phyloP scores from a whole-genome alignment of 257 asterid species.

The Solanum peruvianum region DNA sequence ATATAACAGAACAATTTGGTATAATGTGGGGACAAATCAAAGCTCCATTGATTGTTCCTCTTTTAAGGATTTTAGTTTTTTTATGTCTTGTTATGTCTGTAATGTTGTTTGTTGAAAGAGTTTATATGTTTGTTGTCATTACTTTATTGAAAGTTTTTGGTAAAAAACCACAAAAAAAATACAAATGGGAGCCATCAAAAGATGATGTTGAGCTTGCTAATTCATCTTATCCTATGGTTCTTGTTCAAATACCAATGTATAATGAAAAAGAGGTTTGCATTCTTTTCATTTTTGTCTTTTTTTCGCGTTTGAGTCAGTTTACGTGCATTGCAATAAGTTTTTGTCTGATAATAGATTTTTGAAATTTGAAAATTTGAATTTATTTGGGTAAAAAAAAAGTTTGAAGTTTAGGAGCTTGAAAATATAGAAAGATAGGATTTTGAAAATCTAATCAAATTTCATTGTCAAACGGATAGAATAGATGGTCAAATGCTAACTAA shows the following conservation, averaged over 20 bases:
- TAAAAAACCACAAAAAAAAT: slow-evolving; percentile 54
- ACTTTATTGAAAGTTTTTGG: slow-evolving; percentile 49
- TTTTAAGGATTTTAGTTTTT: slow-evolving; percentile 36
- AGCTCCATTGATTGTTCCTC: slow-evolving; percentile 76
- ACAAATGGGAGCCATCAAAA: slow-evolving; percentile 76
- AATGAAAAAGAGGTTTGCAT: slow-evolving; percentile 73
- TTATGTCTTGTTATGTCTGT: slow-evolving; percentile 65
- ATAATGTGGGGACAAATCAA: slow-evolving; percentile 66
- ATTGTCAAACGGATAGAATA: background rate
- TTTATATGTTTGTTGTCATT: slow-evolving; percentile 79
- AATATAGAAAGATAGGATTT: background rate
- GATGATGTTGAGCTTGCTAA: slow-evolving; percentile 84
- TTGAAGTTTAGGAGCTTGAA: too few species aligned
- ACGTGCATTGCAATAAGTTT: background rate
- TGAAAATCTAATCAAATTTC: background rate
- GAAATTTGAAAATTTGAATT: background rate
- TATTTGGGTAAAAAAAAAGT: background rate
- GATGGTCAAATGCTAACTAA: background rate
- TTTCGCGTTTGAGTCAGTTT: background rate
- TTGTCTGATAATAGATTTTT: background rate
- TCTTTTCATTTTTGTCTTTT: background rate
- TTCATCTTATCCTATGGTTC: slow-evolving; percentile 67
- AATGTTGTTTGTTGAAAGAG: slow-evolving; percentile 83
- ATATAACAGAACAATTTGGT: slow-evolving; percentile 31
- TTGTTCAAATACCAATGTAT: slow-evolving; percentile 96